Conservation (phyloP, 2,329 filamentous ascomycete species). For the Pseudocercospora vitis region DNA sequence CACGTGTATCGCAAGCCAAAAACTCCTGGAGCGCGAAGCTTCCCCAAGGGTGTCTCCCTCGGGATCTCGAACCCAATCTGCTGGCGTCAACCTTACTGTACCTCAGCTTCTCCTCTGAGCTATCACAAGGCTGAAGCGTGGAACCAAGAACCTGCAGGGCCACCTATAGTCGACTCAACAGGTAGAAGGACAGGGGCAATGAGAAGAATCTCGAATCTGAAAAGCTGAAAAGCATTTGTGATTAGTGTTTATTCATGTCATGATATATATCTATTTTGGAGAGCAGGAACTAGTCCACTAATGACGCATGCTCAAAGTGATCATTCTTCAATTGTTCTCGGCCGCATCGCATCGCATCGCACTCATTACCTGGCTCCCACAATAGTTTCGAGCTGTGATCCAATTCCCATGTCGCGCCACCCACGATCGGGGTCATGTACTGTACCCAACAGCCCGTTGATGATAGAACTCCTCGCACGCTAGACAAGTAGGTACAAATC, state of each 20-base stretch:
- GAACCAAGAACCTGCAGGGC: no score
- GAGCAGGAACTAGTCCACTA: no score
- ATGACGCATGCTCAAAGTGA: not conserved
- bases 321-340: not conserved
- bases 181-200: no score
- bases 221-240: no score
- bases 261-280: no score
- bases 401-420: not conserved
- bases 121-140: not conserved
- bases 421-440: not conserved
- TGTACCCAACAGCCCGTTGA: not conserved
- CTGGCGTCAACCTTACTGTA: not conserved
- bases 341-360: no score
- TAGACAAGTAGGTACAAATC: conserved; percentile 5
- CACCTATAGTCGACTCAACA: no score
- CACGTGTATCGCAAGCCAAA: not conserved
- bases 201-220: no score
- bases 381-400: not conserved
- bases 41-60: not conserved
- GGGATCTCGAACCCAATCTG: not conserved
- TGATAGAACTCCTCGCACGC: conserved; percentile 4
- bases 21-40: not conserved
- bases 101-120: not conserved
- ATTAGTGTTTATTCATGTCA: no score
- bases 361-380: not conserved